These are phyloP conservation scores for Amphirosellinia nigrospora DNA, from an alignment of 495 filamentous ascomycete genomes.

Conservation along the genomic window DNA sequence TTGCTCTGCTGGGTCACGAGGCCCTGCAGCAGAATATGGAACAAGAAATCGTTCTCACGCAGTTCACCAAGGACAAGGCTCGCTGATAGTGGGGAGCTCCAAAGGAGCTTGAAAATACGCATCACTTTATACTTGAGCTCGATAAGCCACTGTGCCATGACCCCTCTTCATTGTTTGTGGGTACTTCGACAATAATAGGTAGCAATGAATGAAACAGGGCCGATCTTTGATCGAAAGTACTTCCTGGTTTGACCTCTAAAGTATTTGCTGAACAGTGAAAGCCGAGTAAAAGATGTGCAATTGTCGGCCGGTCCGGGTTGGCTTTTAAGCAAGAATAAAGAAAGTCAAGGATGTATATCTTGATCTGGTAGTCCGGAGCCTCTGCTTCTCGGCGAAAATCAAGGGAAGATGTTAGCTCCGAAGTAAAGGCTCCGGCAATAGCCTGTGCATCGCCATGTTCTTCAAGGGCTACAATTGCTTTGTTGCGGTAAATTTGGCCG, in stretches of 20 bases:
- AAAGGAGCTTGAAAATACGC: constrained; percentile 78
- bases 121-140: constrained; percentile 75
- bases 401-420: constrained; percentile 65
- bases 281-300: constrained; percentile 90
- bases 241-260: constrained; percentile 66
- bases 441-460: constrained; percentile 70
- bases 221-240: constrained; percentile 67
- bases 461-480: constrained; percentile 79
- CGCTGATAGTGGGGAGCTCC: constrained; percentile 83
- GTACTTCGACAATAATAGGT: constrained; percentile 65
- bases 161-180: constrained; percentile 63
- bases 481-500: constrained; percentile 67
- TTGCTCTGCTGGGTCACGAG: constrained; percentile 65
- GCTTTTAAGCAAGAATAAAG: constrained; percentile 77
- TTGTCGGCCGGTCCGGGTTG: constrained; percentile 71
- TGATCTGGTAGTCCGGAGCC: constrained; percentile 73
- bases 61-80: constrained; percentile 76
- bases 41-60: constrained; percentile 74
- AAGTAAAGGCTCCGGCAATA: constrained; percentile 69
- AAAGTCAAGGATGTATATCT: constrained; percentile 79
- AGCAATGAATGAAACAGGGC: constrained; percentile 87
- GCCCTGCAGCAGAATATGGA: constrained; percentile 70
- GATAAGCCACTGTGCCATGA: constrained; percentile 73
- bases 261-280: constrained; percentile 73
- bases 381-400: constrained; percentile 69